phyloP scores from a whole-genome alignment of 129 eudicot species.

The Dittrichia graveolens region DNA sequence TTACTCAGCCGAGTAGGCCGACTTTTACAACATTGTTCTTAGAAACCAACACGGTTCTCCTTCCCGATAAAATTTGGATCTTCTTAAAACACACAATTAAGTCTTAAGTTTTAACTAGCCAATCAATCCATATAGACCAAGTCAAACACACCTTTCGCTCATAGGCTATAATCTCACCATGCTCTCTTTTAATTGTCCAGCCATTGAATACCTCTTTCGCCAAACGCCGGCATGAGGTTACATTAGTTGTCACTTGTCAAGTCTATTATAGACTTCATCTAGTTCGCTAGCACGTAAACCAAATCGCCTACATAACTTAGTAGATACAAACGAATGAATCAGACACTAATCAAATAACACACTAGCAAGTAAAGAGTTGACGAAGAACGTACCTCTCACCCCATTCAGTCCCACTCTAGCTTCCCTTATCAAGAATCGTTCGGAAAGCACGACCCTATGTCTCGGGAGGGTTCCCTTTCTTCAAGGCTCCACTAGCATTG shows the following conservation, averaged over 20 bases:
- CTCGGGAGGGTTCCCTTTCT: not conserved
- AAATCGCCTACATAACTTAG: not conserved
- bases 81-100: no score
- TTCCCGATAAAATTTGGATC: no score
- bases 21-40: no score
- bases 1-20: no score
- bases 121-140: not conserved
- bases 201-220: not conserved
- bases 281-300: not conserved
- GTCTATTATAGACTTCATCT: not conserved
- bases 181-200: not conserved
- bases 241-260: not conserved
- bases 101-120: not conserved
- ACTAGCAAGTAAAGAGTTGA: not conserved
- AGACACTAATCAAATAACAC: not conserved
- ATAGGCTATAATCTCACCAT: not conserved
- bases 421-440: not conserved
- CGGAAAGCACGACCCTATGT: slow-evolving; percentile 3
- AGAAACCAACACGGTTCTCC: not conserved
- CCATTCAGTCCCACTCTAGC: not conserved
- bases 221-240: not conserved
- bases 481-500: not conserved
- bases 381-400: slow-evolving; percentile 3
- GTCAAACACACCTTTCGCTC: not conserved
- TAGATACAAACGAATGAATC: not conserved